Base-by-base conservation (phyloP, 805 yeast genomes). In the Pichia kluyveri region DNA sequence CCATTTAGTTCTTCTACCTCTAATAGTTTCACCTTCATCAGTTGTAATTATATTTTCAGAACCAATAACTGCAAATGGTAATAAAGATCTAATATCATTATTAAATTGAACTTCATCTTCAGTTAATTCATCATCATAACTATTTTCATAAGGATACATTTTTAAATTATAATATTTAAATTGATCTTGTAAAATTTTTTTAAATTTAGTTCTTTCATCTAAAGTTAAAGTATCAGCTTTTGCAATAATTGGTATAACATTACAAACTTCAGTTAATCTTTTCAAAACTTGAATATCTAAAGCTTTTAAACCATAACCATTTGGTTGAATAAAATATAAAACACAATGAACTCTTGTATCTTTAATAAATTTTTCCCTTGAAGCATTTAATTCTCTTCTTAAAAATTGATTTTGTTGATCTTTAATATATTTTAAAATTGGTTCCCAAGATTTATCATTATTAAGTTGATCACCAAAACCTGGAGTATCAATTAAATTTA, bases 381-480 rank as follows among this genome's bases (percentile, higher is more conserved):
- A 88, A 11, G 98, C 96, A 18, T 96, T 91, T 65, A 91, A 81
- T 69, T 90, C 98, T 66, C 85, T 86, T 70, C 97, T 83, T 62
- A 90, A 75, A 66, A 86, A 90, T 60, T 82, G 82, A 40, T 95
- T 84, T 66, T 90, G 95, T 69, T 90, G 97, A 68, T 90, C 97
- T 69, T 90, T 90, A 64, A 90, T 87, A 69, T 89, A 90, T 68
- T 87, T 88, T 55, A 90, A 83, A 53, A 90, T 82, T 46, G 96
- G 96, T 59, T 90, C 98, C 96, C 97, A 91, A 68, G 95, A 89
- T 68, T 84, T 86, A 60, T 86, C 95, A 68, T 90, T 90, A 70
- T 89, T 86, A 56, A 93, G 85, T 69, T 86, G 96, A 72, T 93
- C 99, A 38, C 96, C 98, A 72, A 88, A 93, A 15, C 98, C 98